Conservation (phyloP, 805 yeast genomes). For the Ascoidea rubescens region DNA sequence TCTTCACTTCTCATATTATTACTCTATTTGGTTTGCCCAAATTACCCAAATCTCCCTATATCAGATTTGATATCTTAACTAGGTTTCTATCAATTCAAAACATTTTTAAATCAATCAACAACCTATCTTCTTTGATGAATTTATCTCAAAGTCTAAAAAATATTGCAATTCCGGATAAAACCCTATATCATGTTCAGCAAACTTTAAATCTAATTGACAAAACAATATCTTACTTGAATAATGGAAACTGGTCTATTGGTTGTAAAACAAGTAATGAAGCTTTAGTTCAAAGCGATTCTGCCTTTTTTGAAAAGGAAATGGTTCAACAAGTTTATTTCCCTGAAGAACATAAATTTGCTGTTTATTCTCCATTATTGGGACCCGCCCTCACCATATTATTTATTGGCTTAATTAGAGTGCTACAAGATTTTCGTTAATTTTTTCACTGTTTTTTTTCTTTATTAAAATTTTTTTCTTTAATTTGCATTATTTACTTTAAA, state of each 20-base stretch:
- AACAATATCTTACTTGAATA: constrained; percentile 21
- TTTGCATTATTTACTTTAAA: too few relatives aligned
- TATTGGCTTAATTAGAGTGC: constrained; percentile 33
- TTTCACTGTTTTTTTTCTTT: too few relatives aligned
- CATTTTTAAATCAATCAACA: constrained; percentile 47
- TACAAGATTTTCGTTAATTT: constrained; percentile 19
- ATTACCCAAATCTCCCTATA: constrained; percentile 40
- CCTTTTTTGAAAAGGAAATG: constrained; percentile 91
- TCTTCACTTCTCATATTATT: constrained; percentile 64
- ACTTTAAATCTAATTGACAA: constrained; percentile 31
- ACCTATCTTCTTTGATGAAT: constrained; percentile 58
- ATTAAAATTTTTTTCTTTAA: too few relatives aligned
- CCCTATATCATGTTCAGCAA: constrained; percentile 38
- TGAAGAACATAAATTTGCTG: constrained; percentile 89
- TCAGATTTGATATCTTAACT: constrained; percentile 52
- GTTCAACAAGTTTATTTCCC: constrained; percentile 92
- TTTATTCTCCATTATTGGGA: constrained; percentile 80
- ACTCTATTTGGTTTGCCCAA: constrained; percentile 57
- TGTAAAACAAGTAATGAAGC: constrained; percentile 36
- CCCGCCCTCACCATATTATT: constrained; percentile 60
- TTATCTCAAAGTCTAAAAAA: constrained; percentile 55
- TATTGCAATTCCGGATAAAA: constrained; percentile 73
- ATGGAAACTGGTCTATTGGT: constrained; percentile 23
- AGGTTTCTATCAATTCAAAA: constrained; percentile 47
- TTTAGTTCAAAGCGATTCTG: constrained; percentile 43